phyloP scores from a whole-genome alignment of 306 rosid species.

The Datisca glomerata region DNA sequence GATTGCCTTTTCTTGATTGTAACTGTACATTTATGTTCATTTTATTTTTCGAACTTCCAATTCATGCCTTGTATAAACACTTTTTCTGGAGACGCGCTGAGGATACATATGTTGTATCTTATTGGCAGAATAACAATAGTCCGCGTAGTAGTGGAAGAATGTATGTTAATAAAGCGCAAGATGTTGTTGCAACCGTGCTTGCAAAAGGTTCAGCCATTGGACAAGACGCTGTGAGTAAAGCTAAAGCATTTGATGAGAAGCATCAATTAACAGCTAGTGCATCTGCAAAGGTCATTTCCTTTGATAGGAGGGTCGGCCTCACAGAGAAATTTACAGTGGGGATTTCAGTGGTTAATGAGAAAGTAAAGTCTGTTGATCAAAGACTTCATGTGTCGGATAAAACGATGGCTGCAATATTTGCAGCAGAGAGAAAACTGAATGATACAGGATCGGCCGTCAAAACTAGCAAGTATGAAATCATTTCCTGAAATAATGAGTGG shows the following conservation, averaged over 20 bases:
- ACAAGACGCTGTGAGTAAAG: constrained; percentile 82
- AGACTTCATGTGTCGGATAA: constrained; percentile 83
- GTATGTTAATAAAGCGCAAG: constrained; percentile 67
- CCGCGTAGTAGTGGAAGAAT: constrained; percentile 41
- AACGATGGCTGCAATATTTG: constrained; percentile 86
- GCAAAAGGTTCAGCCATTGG: constrained; percentile 80
- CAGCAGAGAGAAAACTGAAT: constrained; percentile 79
- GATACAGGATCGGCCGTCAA: constrained; percentile 90
- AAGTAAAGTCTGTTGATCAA: constrained; percentile 82
- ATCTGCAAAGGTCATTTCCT: constrained; percentile 70
- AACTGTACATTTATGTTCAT: no score
- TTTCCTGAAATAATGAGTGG: no score
- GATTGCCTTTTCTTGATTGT: no score
- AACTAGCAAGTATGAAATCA: constrained; percentile 79
- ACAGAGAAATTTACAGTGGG: constrained; percentile 76
- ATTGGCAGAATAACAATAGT: constrained; percentile 33
- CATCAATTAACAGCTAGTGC: constrained; percentile 79
- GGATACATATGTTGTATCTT: constrained; percentile 7
- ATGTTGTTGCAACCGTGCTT: constrained; percentile 56
- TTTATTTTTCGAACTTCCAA: no score
- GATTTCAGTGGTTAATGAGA: constrained; percentile 73
- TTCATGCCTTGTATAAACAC: no score
- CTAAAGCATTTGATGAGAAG: constrained; percentile 95
- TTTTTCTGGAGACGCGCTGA: no score
- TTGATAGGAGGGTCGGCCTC: constrained; percentile 73